Percentiles rank a stretch among this genome's conserved stretches.
Conservation (phyloP, 1,139 yeast genomes). For the Protomyces inouyei region DNA sequence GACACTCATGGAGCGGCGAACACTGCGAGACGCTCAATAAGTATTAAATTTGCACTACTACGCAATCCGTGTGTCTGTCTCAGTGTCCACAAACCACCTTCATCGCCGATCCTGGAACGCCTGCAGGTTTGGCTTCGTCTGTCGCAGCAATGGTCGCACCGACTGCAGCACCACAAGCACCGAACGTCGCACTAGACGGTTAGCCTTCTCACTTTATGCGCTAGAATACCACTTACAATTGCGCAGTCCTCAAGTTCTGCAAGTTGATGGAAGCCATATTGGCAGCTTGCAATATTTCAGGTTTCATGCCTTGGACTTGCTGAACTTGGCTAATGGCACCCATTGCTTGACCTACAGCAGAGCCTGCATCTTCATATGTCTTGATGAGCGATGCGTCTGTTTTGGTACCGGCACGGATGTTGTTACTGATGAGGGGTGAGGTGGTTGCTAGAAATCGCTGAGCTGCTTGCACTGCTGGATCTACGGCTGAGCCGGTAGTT, state of each 20-base stretch:
- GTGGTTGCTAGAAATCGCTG: conserved; percentile 9
- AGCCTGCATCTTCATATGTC: conserved; percentile 18
- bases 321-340: conserved; percentile 19
- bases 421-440: background rate
- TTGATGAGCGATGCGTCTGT: conserved; percentile 12
- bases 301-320: conserved; percentile 12
- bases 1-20: background rate
- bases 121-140: conserved; percentile 18
- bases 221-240: background rate
- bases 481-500: conserved; percentile 2
- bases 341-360: conserved; percentile 23
- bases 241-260: conserved; percentile 20
- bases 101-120: conserved; percentile 16
- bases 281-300: conserved; percentile 8
- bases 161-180: conserved; percentile 23
- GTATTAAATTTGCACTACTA: background rate
- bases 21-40: background rate
- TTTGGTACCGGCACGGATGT: conserved; percentile 7
- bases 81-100: conserved; percentile 8
- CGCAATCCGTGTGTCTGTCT: background rate
- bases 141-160: conserved; percentile 25
- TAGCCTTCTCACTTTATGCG: background rate
- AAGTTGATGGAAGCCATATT: conserved; percentile 15
- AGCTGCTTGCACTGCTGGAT: conserved; percentile 24
- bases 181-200: conserved; percentile 10